These are phyloP conservation scores for Colletotrichum sp. DNA, from an alignment of 2,329 filamentous ascomycete species.

Conservation along the genomic window DNA sequence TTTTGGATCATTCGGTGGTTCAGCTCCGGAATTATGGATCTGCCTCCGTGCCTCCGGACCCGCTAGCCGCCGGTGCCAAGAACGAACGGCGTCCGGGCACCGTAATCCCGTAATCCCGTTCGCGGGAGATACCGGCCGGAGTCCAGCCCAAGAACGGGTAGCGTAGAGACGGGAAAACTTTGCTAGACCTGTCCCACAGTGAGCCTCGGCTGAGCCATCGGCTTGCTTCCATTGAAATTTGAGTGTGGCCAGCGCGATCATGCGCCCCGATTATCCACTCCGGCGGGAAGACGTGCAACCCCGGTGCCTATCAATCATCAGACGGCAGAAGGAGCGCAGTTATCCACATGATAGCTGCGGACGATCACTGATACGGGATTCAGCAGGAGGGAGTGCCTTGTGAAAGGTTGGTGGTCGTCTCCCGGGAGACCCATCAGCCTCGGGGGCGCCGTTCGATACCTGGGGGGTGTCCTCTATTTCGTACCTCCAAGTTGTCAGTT, in stretches of 20 bases:
- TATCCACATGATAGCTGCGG: not conserved
- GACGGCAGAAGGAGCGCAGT: not conserved
- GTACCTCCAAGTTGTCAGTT: not conserved
- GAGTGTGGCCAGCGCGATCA: constrained; percentile 8
- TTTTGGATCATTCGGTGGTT: not conserved
- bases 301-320: constrained; percentile 2
- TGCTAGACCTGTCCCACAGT: not conserved
- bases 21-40: not conserved
- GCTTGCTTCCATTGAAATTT: not conserved
- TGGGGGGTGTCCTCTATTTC: not conserved
- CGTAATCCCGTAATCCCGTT: not conserved
- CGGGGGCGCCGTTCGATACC: not conserved
- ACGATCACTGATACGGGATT: not conserved
- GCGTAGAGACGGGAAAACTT: not conserved
- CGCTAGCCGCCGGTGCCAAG: not conserved
- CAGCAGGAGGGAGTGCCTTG: not conserved
- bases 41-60: not conserved
- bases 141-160: not conserved
- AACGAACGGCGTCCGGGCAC: not conserved
- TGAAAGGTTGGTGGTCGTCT: not conserved
- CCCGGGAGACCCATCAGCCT: not conserved
- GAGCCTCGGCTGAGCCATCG: not conserved
- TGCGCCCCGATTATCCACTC: constrained; percentile 15
- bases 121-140: not conserved
- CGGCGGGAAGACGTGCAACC: constrained; percentile 14